A percentile compares a stretch with the other conserved stretches of the same genome.
Evolutionary conservation across 352 stramenopile genomes (phyloP).

Genomic region (Peronospora destructor): DNA sequence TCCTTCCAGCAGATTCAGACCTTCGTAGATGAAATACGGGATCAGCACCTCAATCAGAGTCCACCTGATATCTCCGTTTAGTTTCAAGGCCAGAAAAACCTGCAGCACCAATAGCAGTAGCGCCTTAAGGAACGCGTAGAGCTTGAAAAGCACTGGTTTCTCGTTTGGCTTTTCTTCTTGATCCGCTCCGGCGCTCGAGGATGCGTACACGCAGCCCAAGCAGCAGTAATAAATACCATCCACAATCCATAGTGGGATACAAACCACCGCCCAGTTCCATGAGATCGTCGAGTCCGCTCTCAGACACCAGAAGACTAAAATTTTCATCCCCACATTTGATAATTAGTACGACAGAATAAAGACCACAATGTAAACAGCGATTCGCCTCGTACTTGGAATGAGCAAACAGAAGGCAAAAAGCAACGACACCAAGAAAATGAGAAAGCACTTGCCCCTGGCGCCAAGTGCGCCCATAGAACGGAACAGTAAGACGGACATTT

Average conservation of each 20-base stretch:
- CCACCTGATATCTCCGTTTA: slow-evolving; percentile 67
- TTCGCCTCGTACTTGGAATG: slow-evolving; percentile 61
- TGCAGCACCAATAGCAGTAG: slow-evolving; percentile 70
- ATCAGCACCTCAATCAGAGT: slow-evolving; percentile 56
- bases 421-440: slow-evolving; percentile 65
- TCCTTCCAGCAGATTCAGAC: slow-evolving; percentile 61
- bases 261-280: slow-evolving; percentile 77
- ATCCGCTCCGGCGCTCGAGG: slow-evolving; percentile 39
- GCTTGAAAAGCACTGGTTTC: slow-evolving; percentile 48
- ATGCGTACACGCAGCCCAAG: slow-evolving; percentile 51
- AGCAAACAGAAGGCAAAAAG: slow-evolving; percentile 83
- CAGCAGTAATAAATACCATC: slow-evolving; percentile 74
- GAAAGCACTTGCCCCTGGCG: slow-evolving; percentile 50
- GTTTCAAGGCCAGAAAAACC: slow-evolving; percentile 76
- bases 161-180: slow-evolving; percentile 50
- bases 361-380: not conserved
- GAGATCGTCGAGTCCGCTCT: slow-evolving; percentile 67
- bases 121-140: slow-evolving; percentile 80
- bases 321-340: slow-evolving; percentile 4
- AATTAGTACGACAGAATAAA: slow-evolving; percentile 17
- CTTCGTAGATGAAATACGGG: slow-evolving; percentile 77
- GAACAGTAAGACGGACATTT: slow-evolving; percentile 65
- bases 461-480: slow-evolving; percentile 69
- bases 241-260: slow-evolving; percentile 74
- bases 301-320: slow-evolving; percentile 74